Evolutionary conservation across 2,329 filamentous ascomycete species (phyloP).

Genomic region (Aspergillus japonicus): DNA sequence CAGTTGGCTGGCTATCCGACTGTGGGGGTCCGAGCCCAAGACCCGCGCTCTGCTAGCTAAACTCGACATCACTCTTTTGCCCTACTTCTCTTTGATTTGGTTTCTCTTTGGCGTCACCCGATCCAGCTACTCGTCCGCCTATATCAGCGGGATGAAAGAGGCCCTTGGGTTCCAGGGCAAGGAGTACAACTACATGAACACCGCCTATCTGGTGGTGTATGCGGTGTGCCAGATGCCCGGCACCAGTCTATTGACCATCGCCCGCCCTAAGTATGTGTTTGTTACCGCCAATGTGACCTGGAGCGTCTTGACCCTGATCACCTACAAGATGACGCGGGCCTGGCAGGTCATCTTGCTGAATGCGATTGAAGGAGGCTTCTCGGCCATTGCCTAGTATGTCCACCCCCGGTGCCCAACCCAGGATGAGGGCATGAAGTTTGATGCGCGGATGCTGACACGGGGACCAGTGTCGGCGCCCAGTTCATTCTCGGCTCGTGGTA

Average conservation of each 20-base stretch:
- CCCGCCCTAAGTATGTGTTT: conserved; percentile 45
- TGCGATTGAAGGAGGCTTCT: conserved; percentile 47
- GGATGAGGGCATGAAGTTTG: neutral
- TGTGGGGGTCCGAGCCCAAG: conserved; percentile 8
- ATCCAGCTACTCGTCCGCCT: conserved; percentile 45
- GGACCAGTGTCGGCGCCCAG: conserved; percentile 41
- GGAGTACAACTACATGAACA: conserved; percentile 45
- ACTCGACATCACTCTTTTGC: conserved; percentile 44
- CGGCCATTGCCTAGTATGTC: conserved; percentile 45
- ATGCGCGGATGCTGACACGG: neutral
- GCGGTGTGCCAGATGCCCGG: conserved; percentile 48
- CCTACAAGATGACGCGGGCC: conserved; percentile 43
- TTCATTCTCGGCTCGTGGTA: conserved; percentile 50
- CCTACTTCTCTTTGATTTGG: conserved; percentile 50
- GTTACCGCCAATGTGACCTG: conserved; percentile 45
- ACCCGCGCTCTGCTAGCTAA: conserved; percentile 27
- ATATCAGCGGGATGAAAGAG: conserved; percentile 46
- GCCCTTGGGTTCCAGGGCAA: conserved; percentile 40
- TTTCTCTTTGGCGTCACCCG: conserved; percentile 49
- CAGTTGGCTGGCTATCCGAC: neutral
- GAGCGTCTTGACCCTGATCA: conserved; percentile 47
- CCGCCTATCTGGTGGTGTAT: conserved; percentile 40
- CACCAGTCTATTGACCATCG: conserved; percentile 41
- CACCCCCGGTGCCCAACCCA: neutral
- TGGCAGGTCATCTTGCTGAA: conserved; percentile 48